Base-by-base conservation (phyloP, 306 rosid genomes). In the Potentilla sterilis region DNA sequence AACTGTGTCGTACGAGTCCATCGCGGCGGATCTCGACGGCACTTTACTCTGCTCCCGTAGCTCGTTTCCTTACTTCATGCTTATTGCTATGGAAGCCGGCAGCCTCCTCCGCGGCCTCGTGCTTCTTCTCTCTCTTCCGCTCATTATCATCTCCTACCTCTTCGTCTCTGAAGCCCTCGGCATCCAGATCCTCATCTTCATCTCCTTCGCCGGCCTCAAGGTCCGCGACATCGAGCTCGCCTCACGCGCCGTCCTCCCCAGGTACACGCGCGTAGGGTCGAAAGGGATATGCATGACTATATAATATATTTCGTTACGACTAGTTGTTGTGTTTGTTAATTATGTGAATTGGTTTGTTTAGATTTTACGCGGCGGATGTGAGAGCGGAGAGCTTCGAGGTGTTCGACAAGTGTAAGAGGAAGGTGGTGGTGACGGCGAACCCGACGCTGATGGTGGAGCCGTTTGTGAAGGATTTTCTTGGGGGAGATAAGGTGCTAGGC, bases 21-120 rank as follows among this genome's bases (percentile, higher is more conserved):
- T 95, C 14, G 98, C 98, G 0, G 97, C 97, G 1, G 98, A 95
- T 77, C 97, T 95, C 12, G 98, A 95, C 74, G 98, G 97, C 9
- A 92, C 98, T 41, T 92, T 92, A 15, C 89, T 95, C 59, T 78
- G 87, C 70, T 86, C 92, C 18, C 44, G 96, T 0, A 95, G 98
- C 78, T 92, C 97, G 0, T 77, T 95, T 12, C 98, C 98, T 18
- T 95, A 92, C 92, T 95, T 92, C 89, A 89, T 95, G 95, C 97
- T 95, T 2, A 87, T 95, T 19, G 98, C 98, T 75, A 84, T 95
- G 11, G 98, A 95, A 84, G 98, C 98, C 55, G 97, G 97, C 1
- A 92, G 98, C 76, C 93, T 95, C 76, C 81, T 95, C 80, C 92
- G 98, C 0, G 98, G 98, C 69, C 75, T 95, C 75, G 0, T 92